These are phyloP conservation scores for Apiospora hydei DNA, from an alignment of 2,329 filamentous ascomycete genomes.

Conservation along the genomic window DNA sequence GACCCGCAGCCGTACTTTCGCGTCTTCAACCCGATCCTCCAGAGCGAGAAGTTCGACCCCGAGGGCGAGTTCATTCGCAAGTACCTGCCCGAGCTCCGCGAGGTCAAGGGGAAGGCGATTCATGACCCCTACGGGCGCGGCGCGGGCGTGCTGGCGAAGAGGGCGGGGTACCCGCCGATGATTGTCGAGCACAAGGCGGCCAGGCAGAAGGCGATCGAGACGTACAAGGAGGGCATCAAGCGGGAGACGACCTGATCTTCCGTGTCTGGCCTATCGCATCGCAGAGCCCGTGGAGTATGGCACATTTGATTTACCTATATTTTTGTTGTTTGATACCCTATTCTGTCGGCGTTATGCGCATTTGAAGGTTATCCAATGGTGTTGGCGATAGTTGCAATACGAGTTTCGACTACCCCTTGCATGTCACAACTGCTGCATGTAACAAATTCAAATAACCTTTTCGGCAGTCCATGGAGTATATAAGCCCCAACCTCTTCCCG, in stretches of 20 bases:
- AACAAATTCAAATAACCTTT: neutral
- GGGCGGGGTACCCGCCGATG: slow-evolving; percentile 74
- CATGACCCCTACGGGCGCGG: slow-evolving; percentile 82
- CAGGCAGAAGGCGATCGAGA: slow-evolving; percentile 70
- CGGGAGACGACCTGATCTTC: neutral
- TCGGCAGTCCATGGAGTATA: neutral
- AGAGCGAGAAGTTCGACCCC: slow-evolving; percentile 86
- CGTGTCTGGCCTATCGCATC: too few relatives aligned
- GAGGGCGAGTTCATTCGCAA: slow-evolving; percentile 81
- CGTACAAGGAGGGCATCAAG: slow-evolving; percentile 73
- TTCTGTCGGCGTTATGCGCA: neutral
- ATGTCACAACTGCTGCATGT: neutral
- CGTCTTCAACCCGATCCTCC: slow-evolving; percentile 85
- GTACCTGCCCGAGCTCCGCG: slow-evolving; percentile 80
- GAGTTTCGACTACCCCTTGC: neutral
- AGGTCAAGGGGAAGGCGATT: slow-evolving; percentile 69
- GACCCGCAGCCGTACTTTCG: slow-evolving; percentile 91
- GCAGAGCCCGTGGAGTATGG: neutral
- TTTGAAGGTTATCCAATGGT: neutral
- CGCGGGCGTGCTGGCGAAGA: slow-evolving; percentile 63
- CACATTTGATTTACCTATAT: neutral
- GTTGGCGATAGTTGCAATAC: neutral
- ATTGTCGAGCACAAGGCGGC: slow-evolving; percentile 78
- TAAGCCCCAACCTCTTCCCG: neutral
- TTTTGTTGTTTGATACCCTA: slow-evolving; percentile 2